Conservation (phyloP, 106 monocot genomes). For the Chionographis japonica region DNA sequence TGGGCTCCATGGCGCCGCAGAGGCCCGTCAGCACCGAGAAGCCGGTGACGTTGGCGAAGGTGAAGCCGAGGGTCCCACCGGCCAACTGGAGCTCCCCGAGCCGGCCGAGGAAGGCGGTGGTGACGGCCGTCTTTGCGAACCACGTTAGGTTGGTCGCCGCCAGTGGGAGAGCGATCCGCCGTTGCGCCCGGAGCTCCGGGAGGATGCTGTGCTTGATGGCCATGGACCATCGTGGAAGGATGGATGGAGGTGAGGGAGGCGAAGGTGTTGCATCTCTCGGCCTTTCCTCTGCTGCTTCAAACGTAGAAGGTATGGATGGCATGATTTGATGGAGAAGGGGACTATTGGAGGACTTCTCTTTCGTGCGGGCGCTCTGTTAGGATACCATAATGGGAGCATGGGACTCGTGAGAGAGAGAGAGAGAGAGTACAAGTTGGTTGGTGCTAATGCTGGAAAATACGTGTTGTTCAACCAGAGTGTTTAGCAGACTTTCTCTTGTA, state of each 20-base stretch:
- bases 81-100: constrained; percentile 48
- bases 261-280: not conserved
- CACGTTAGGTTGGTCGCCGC: constrained; percentile 40
- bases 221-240: too few species aligned
- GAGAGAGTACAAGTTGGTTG: too few species aligned
- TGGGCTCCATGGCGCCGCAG: constrained; percentile 16
- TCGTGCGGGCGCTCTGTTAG: too few species aligned
- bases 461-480: too few species aligned
- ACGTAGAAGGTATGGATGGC: too few species aligned
- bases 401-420: too few species aligned
- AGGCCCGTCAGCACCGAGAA: constrained; percentile 55
- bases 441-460: too few species aligned
- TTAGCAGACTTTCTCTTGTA: too few species aligned
- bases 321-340: too few species aligned
- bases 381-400: too few species aligned
- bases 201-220: constrained; percentile 2
- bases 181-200: constrained; percentile 37
- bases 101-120: constrained; percentile 39
- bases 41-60: constrained; percentile 72
- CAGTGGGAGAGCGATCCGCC: constrained; percentile 28
- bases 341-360: too few species aligned
- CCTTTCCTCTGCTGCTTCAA: too few species aligned
- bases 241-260: constrained; percentile 1
- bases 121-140: constrained; percentile 43
- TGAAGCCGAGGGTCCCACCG: constrained; percentile 52